These are phyloP conservation scores for Chalciporus piperatus DNA, from an alignment of 768 basidiomycete genomes.

Conservation along the genomic window DNA sequence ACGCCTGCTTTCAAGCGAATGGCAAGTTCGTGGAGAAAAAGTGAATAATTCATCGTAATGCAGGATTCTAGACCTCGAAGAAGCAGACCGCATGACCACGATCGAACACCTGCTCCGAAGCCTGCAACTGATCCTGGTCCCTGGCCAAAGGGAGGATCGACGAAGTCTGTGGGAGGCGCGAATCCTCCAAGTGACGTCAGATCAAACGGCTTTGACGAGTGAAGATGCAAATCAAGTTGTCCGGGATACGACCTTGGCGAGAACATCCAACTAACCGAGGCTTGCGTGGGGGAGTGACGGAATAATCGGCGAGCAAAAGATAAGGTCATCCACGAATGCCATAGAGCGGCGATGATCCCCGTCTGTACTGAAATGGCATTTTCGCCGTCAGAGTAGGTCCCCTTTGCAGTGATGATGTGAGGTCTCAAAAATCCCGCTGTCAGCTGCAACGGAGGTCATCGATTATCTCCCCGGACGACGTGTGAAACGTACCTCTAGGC, in stretches of 20 bases:
- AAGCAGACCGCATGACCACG: constrained; percentile 47
- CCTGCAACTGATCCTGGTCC: constrained; percentile 51
- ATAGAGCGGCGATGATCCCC: constrained; percentile 33
- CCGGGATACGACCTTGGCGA: constrained; percentile 21
- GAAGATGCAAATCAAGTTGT: constrained; percentile 39
- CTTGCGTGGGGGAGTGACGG: constrained; percentile 44
- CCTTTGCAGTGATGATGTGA: constrained; percentile 39
- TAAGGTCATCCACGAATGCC: constrained; percentile 39
- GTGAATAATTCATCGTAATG: constrained; percentile 48
- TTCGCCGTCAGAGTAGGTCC: constrained; percentile 48
- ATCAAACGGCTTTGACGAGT: constrained; percentile 43
- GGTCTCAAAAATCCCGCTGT: constrained; percentile 41
- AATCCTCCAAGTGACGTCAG: constrained; percentile 26
- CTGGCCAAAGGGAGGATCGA: constrained; percentile 22
- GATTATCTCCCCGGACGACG: constrained; percentile 11
- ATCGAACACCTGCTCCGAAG: constrained; percentile 43
- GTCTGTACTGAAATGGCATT: constrained; percentile 43
- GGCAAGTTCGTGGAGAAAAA: constrained; percentile 55
- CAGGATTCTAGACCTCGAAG: constrained; percentile 48
- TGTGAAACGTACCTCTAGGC: constrained; percentile 39
- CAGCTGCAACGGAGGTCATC: constrained; percentile 32
- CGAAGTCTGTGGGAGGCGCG: constrained; percentile 19
- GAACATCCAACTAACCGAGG: constrained; percentile 35
- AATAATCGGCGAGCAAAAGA: constrained; percentile 52
- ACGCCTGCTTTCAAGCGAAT: constrained; percentile 48